Evolutionary conservation across 768 basidiomycete genomes (phyloP), one percentile per base, ranked within the genome.

Genomic region (Galerina sulciceps): DNA sequence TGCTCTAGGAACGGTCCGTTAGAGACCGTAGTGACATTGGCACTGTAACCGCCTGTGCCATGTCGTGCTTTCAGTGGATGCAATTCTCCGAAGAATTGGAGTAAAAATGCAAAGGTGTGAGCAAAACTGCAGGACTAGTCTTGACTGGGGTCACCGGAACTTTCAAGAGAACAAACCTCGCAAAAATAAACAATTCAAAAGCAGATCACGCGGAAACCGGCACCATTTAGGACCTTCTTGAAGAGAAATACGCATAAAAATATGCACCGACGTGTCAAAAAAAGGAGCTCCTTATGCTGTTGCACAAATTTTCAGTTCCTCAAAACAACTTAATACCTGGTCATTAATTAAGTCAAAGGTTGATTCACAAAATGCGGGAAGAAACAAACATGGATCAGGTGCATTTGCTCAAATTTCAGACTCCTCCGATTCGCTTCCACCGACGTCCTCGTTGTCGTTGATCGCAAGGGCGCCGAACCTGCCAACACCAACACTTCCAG

Each of bases 391-490:
- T 31, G 26, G 4, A 31, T 31, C 26, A 8, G 26, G 26, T 31
- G 26, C 26, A 31, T 31, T 31, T 31, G 8, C 8, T 51, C 49
- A 51, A 15, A 36, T 10, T 10, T 38, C 37, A 34, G 26, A 42
- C 15, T 40, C 34, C 6, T 66, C 60, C 36, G 58, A 62, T 57
- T 63, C 57, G 13, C 49, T 50, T 46, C 62, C 67, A 50, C 69
- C 68, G 4, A 67, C 65, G 18, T 65, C 63, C 54, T 62, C 69
- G 13, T 65, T 62, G 8, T 61, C 64, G 18, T 57, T 74, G 22
- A 79, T 64, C 2, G 71, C 65, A 38, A 82, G 75, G 20, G 77
- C 79, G 17, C 70, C 75, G 61, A 84, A 84, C 60, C 77, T 74
- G 18, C 78, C 73, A 43, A 64, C 50, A 47, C 61, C 68, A 31